Base-by-base conservation (phyloP, 495 filamentous ascomycete species). In the Oidiodendron maius region DNA sequence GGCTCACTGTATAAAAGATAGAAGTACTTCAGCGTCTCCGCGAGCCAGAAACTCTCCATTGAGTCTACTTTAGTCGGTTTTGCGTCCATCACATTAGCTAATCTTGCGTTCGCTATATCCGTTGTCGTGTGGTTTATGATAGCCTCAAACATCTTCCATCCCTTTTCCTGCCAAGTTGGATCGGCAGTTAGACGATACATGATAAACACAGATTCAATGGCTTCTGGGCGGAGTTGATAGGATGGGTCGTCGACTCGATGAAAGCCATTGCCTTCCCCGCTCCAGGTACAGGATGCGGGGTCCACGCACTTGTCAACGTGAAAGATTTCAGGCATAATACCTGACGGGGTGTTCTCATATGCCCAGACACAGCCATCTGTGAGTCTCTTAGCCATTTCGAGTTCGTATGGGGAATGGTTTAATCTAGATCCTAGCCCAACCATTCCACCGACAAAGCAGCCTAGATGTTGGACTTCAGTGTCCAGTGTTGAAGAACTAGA, bases 21-120 rank as follows among this genome's bases (percentile, higher is more conserved):
- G 52, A 95, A 93, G 62, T 98, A 96, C 60, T 96, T 98, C 51
- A 94, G 68, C 17, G 89, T 93, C 65, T 94, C 88, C 5, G 87
- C 82, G 43, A 75, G 62, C 75, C 80, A 84, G 53, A 82, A 84
- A 55, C 75, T 80, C 59, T 80, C 76, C 75, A 78, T 78, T 49
- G 63, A 65, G 47, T 78, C 69, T 5, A 17, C 50, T 54, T 58
- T 56, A 3, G 45, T 45, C 8, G 64, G 62, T 2, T 63, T 55
- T 1, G 43, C 58, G 9, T 55, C 58, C 15, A 47, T 59, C 4
- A 62, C 61, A 48, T 65, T 58, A 16, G 39, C 45, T n/a, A 76
- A 61, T 23, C 64, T 63, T 6, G 71, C 64, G 54, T 69, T 70
- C 1, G 61, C 70, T 22, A 70, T 61, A 6, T 67, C 59, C 1